Evolutionary conservation across 2,329 filamentous ascomycete species (phyloP).

Genomic region (Davidsoniella australis): DNA sequence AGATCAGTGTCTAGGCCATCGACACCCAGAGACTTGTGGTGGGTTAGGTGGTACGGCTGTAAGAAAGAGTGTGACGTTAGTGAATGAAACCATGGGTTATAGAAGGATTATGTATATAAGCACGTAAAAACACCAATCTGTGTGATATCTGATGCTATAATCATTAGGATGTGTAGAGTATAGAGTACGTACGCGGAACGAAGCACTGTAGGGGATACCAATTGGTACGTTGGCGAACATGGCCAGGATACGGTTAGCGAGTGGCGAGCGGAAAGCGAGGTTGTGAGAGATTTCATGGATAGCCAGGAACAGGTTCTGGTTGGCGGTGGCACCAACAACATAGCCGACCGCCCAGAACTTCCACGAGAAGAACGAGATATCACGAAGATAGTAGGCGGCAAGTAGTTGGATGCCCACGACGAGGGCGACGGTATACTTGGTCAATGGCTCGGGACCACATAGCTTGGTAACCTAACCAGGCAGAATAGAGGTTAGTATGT

Average conservation of each 20-base stretch:
- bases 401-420: slow-evolving; percentile 71
- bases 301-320: slow-evolving; percentile 95
- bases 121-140: too few species aligned
- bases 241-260: slow-evolving; percentile 70
- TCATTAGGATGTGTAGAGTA: too few species aligned
- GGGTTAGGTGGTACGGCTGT: slow-evolving; percentile 88
- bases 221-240: slow-evolving; percentile 94
- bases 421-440: slow-evolving; percentile 74
- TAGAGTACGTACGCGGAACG: slow-evolving; percentile 55
- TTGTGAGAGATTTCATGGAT: slow-evolving; percentile 99
- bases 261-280: slow-evolving; percentile 67
- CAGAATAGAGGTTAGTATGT: background rate
- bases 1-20: slow-evolving; percentile 93
- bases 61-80: background rate
- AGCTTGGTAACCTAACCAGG: slow-evolving; percentile 68
- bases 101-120: background rate
- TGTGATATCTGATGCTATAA: too few species aligned
- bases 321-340: slow-evolving; percentile 80
- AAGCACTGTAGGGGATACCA: slow-evolving; percentile 86
- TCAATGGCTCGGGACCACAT: slow-evolving; percentile 87
- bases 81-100: slow-evolving; percentile 12
- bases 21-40: slow-evolving; percentile 96
- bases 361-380: slow-evolving; percentile 66
- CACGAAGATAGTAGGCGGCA: slow-evolving; percentile 59
- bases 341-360: slow-evolving; percentile 79